Base-by-base conservation (phyloP, 106 monocot genomes). In the Phalaenopsis equestris region DNA sequence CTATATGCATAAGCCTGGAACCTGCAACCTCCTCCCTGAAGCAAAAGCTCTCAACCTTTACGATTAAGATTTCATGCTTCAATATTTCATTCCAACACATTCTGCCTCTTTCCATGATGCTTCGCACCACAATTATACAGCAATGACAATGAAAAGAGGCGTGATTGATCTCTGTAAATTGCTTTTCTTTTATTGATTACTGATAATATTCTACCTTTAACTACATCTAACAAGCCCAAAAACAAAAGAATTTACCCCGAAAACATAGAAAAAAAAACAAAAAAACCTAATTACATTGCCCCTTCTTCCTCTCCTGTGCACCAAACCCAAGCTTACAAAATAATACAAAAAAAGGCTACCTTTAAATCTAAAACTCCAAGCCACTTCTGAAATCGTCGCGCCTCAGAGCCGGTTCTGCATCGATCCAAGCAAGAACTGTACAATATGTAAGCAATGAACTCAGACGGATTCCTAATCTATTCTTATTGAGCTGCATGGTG, bases 401-500 rank as follows among this genome's bases (percentile, higher is more conserved):
- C 49, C 76, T 76, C 24, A 47, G 18, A 76, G 48, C 48, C 10
- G 24, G 43, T 30, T 76, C 76, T 9, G 49, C 48, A 2, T 24
- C 5, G 49, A 76, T 49, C 11, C 15, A 52, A 24, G 19, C 9
- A 21, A 49, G 76, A 49, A 76, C 49, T 76, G 76, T 76, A 76
- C 76, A 76, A 76, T 49, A 74, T 14, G 74, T 19, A 76, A 76
- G 49, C 24, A 76, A 76, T 49, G 76, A 76, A 30, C 76, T 76
- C 47, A 52, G 24, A 12, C 74, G 7, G 41, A 74, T 6, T 74
- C 3, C 76, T 49, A 42, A 49, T 47, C 41, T 78, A 83, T n/a
- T 72, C 70, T 43, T 41, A 83, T 72, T 67, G 77, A 41, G 67
- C 56, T 72, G 78, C 73, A 74, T 79, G 52, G 67, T 83, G 79